A percentile compares a stretch with the other conserved stretches of the same genome.
These are phyloP conservation scores for Globisporangium nagaii DNA, from an alignment of 352 stramenopile species.

Conservation along the genomic window DNA sequence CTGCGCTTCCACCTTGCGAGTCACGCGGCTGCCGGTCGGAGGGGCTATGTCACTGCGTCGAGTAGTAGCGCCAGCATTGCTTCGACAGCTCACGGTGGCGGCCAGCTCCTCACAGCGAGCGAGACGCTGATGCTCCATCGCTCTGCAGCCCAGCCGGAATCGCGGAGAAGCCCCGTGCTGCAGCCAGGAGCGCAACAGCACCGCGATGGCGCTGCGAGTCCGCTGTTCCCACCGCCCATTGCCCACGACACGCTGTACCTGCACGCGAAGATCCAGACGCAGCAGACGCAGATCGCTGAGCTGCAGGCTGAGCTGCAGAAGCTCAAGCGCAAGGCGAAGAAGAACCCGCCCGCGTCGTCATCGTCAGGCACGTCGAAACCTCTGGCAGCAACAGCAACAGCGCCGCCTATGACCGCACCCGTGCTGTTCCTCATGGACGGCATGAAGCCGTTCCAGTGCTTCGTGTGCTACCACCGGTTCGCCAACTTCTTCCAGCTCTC, in stretches of 20 bases:
- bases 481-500: slow-evolving; percentile 70
- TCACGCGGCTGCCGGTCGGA: slow-evolving; percentile 14
- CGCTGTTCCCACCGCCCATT: not conserved
- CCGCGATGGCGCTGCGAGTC: not conserved
- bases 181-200: not conserved
- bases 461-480: slow-evolving; percentile 46
- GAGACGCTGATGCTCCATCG: not conserved
- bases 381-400: not conserved
- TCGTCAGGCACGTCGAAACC: not conserved
- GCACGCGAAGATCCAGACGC: slow-evolving; percentile 31
- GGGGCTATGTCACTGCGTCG: not conserved
- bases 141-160: not conserved
- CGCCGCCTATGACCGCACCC: slow-evolving; percentile 31
- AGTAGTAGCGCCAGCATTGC: not conserved
- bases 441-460: slow-evolving; percentile 62
- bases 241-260: slow-evolving; percentile 5
- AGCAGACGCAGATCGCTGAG: slow-evolving; percentile 40
- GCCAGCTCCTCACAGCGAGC: not conserved
- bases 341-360: not conserved
- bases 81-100: too few relatives aligned
- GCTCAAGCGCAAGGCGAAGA: slow-evolving; percentile 14
- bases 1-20: slow-evolving; percentile 50
- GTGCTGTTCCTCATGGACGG: slow-evolving; percentile 53
- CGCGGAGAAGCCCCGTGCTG: not conserved
- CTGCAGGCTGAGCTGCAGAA: slow-evolving; percentile 31